A percentile compares a stretch with the other conserved stretches of the same genome.
phyloP scores from a whole-genome alignment of 2,329 filamentous ascomycete species.

The Metarhizium brunneum region DNA sequence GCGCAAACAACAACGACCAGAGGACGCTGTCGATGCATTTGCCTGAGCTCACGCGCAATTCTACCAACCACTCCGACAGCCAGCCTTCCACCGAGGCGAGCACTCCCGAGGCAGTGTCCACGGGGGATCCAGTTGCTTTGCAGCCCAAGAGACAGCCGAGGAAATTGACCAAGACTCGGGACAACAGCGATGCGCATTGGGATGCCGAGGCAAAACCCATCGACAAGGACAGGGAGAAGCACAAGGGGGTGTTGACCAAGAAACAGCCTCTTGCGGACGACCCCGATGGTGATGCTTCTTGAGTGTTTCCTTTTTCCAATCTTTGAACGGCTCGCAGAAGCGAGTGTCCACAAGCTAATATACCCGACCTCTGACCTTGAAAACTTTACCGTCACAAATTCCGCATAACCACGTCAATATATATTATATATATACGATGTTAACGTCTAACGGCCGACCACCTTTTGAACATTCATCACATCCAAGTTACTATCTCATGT shows the following conservation, averaged over 20 bases:
- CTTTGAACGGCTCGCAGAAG: background rate
- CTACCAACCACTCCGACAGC: conserved; percentile 14
- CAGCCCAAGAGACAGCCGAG: conserved; percentile 27
- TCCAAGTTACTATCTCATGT: background rate
- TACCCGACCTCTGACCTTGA: background rate
- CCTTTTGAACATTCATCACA: background rate
- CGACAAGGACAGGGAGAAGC: conserved; percentile 4
- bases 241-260: conserved; percentile 28
- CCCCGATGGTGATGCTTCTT: background rate
- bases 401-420: background rate
- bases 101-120: conserved; percentile 14
- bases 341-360: background rate
- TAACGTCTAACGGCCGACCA: background rate
- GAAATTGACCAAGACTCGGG: conserved; percentile 33
- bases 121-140: conserved; percentile 11
- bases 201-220: conserved; percentile 16
- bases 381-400: background rate
- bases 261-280: conserved; percentile 10
- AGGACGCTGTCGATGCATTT: background rate
- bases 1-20: conserved; percentile 4
- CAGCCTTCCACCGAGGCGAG: conserved; percentile 25
- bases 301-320: background rate
- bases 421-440: background rate
- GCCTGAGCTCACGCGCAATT: background rate
- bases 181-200: conserved; percentile 23